Base-by-base conservation (phyloP, 2,329 filamentous ascomycete species). In the Ophioceras dolichostomum region DNA sequence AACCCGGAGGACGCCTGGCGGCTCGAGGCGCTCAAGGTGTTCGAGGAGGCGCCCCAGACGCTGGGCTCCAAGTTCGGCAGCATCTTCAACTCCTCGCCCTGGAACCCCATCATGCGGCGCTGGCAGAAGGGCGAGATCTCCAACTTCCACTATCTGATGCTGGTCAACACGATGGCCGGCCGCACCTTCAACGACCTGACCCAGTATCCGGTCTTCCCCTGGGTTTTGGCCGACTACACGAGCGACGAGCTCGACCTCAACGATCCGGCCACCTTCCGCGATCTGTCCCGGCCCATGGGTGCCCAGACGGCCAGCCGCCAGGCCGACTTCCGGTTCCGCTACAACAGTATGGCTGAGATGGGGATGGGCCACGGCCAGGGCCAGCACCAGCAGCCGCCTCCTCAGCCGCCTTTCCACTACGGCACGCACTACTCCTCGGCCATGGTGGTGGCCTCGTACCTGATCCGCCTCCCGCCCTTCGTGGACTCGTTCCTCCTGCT, bases 131-230 rank as follows among this genome's bases (percentile, higher is more conserved):
- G 93, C 10, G 91, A 98, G 51, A 86, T 96, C 35, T 96, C 89
- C 12, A 98, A 98, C 56, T 98, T 98, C 50, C 87, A 96, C 57
- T 98, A 98, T 53, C 72, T 98, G 26, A 98, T 98, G 89, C 78
- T 95, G 42, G 79, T 98, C 52, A 98, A 98, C 53, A 96, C 91
- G 0, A 85, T 98, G 73, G 93, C 93, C 20, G 91, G 91, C 3
- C 72, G 91, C 37, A 96, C 91, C 0, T 98, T 98, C 64, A 98
- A 98, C 52, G 91, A 98, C 53, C 67, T 98, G 14, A 98, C 91
- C 0, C 93, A 98, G 51, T 98, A 98, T 50, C 91, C 91, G 0
- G 88, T 98, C 14, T 98, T 98, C 46, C 91, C 91, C 0, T 98
- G 91, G 91, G 80, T 98, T 4, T 64, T 98, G 32, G 88, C 91